Conservation (phyloP, 306 rosid species). For the Dalbergia oliveri region DNA sequence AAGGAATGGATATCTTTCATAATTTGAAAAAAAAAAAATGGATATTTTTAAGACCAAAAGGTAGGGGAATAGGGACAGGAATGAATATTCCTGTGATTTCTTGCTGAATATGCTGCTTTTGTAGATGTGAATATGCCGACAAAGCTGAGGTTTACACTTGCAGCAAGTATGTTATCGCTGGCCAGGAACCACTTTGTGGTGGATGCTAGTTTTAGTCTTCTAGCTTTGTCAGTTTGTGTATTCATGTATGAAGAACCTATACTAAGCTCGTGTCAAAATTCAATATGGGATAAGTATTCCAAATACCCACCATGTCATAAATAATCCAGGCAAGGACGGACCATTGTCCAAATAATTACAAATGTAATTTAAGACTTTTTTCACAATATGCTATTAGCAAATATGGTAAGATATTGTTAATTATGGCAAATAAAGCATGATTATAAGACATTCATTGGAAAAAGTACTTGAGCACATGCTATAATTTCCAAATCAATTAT, state of each 20-base stretch:
- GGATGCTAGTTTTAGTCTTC: neutral
- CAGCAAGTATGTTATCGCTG: neutral
- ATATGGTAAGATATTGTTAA: neutral
- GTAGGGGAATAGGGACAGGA: neutral
- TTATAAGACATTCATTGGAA: neutral
- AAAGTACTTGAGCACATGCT: no score
- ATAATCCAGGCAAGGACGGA: no score
- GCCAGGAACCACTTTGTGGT: conserved; percentile 12
- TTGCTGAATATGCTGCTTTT: neutral
- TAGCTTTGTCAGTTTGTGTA: neutral
- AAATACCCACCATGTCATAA: neutral
- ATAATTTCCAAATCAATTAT: no score
- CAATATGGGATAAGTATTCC: neutral
- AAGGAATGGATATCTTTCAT: neutral
- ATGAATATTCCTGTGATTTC: neutral
- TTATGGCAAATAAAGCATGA: neutral
- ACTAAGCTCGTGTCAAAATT: neutral
- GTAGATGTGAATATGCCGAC: neutral
- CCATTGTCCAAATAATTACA: no score
- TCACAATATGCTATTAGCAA: neutral
- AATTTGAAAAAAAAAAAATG: no score
- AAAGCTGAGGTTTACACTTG: neutral
- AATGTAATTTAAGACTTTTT: neutral
- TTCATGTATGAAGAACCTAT: neutral
- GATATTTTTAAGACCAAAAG: neutral